Conservation (phyloP, 768 basidiomycete species). For the Phallus indusiatus region DNA sequence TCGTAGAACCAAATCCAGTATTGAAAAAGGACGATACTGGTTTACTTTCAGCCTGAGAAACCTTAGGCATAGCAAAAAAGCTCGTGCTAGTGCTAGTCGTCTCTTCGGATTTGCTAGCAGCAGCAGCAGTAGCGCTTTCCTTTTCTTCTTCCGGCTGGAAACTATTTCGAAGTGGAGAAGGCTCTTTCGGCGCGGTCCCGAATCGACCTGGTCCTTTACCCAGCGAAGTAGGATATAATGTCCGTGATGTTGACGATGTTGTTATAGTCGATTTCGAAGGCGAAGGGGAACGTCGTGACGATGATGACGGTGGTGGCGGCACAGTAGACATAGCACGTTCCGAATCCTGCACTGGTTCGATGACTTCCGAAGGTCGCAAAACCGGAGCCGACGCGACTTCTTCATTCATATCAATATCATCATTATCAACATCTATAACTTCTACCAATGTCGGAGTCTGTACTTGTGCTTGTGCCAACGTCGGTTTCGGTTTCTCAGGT, state of each 20-base stretch:
- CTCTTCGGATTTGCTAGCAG: background rate
- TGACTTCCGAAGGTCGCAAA: slow-evolving; percentile 28
- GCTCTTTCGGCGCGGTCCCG: slow-evolving; percentile 61
- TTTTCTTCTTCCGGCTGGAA: slow-evolving; percentile 45
- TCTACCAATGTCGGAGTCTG: background rate
- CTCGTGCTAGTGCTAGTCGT: slow-evolving; percentile 13
- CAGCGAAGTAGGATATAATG: slow-evolving; percentile 14
- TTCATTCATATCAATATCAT: slow-evolving; percentile 26
- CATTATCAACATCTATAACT: slow-evolving; percentile 25
- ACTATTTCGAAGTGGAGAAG: slow-evolving; percentile 70
- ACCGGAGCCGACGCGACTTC: slow-evolving; percentile 6
- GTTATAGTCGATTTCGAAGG: slow-evolving; percentile 16
- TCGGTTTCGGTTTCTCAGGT: slow-evolving; percentile 17
- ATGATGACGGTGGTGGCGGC: background rate
- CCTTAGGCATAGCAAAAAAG: background rate
- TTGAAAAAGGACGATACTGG: too few relatives aligned
- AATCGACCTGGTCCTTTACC: slow-evolving; percentile 16
- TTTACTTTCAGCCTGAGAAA: too few relatives aligned
- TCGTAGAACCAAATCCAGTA: too few relatives aligned
- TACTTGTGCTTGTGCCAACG: too few relatives aligned
- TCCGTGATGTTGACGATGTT: slow-evolving; percentile 11
- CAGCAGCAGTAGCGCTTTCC: slow-evolving; percentile 1
- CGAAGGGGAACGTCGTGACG: slow-evolving; percentile 7
- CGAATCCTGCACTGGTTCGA: slow-evolving; percentile 24
- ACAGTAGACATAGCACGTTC: background rate